Base-by-base conservation (phyloP, 441 rosid genomes). In the Corymbia calophylla region DNA sequence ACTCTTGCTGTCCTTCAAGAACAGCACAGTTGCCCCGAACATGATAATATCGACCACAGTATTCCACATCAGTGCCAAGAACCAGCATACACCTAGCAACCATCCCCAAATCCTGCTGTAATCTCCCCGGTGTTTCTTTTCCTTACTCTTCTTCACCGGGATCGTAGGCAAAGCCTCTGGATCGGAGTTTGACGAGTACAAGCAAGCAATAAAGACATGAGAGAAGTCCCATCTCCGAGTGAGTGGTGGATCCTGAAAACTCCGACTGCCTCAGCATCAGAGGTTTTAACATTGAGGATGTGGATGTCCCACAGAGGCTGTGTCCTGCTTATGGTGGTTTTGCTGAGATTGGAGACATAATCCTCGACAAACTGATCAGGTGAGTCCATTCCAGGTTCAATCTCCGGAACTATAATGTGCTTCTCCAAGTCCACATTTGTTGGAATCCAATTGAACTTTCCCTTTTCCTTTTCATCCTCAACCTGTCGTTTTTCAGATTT, bases 221-320 rank as follows among this genome's bases (percentile, higher is more conserved):
- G 93, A 17, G 94, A 94, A 73, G 91, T 81, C 31, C 94, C 94
- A 47, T 93, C 94, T 31, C 95, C 95, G 2, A 93, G 89, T 21
- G 94, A 93, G 92, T 94, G 95, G 90, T 94, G 95, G 87, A 92
- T 88, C 88, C 93, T 88, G 87, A 93, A 89, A 87, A 93, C 53
- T 12, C 86, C 93, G 49, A 88, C 86, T 8, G 95, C 89, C 44
- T 93, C 91, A 10, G 95, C 91, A 23, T 92, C 86, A 1, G 89
- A 88, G 18, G 93, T 92, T 86, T 51, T 92, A 44, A 93, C 35
- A 87, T 94, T 93, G 53, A 93, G 92, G 82, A 94, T 90, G 87
- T 93, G 94, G 9, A 93, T 88, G 54, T 94, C 95, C 95, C 94
- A 94, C 44, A 92, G 73, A 4, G 96, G 95, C 66, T 92, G 91